Conservation (phyloP, 1,284 basidiomycete species). For the Tylopilus orsonianus region DNA sequence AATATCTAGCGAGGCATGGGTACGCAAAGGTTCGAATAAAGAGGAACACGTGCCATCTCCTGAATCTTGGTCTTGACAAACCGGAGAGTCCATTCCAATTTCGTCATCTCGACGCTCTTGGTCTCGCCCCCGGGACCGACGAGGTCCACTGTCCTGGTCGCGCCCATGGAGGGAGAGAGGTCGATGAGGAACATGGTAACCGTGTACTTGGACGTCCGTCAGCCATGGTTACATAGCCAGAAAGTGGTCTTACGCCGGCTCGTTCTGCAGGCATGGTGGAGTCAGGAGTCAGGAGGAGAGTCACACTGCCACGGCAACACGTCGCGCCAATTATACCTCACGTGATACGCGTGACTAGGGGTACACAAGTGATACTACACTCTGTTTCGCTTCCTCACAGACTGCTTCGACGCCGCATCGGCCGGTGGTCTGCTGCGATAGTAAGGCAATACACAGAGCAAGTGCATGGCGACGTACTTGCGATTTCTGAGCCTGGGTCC, state of each 20-base stretch:
- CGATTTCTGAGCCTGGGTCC: slow-evolving; percentile 46
- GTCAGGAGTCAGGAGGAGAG: slow-evolving; percentile 10
- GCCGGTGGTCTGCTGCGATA: slow-evolving; percentile 25
- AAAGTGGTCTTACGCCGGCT: slow-evolving; percentile 58
- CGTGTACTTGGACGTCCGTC: slow-evolving; percentile 54
- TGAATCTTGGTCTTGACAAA: slow-evolving; percentile 87
- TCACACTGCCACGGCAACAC: slow-evolving; percentile 22
- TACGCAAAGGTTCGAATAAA: not conserved
- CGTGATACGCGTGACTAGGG: slow-evolving; percentile 26
- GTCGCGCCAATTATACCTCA: slow-evolving; percentile 28
- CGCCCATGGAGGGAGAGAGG: slow-evolving; percentile 83
- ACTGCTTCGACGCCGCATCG: slow-evolving; percentile 37
- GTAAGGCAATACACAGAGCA: slow-evolving; percentile 3
- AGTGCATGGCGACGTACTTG: slow-evolving; percentile 42
- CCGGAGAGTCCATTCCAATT: slow-evolving; percentile 80
- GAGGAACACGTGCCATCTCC: slow-evolving; percentile 65
- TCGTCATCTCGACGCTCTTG: slow-evolving; percentile 60
- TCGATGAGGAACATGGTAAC: slow-evolving; percentile 88
- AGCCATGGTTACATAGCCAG: not conserved
- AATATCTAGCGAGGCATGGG: slow-evolving; percentile 61
- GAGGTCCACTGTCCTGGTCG: slow-evolving; percentile 54
- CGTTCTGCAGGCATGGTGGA: slow-evolving; percentile 67
- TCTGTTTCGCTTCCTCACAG: slow-evolving; percentile 45
- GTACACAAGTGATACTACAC: slow-evolving; percentile 8
- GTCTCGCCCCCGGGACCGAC: slow-evolving; percentile 51